These are phyloP conservation scores for Sporothrix sp. DNA, from an alignment of 2,329 filamentous ascomycete genomes.

Conservation along the genomic window DNA sequence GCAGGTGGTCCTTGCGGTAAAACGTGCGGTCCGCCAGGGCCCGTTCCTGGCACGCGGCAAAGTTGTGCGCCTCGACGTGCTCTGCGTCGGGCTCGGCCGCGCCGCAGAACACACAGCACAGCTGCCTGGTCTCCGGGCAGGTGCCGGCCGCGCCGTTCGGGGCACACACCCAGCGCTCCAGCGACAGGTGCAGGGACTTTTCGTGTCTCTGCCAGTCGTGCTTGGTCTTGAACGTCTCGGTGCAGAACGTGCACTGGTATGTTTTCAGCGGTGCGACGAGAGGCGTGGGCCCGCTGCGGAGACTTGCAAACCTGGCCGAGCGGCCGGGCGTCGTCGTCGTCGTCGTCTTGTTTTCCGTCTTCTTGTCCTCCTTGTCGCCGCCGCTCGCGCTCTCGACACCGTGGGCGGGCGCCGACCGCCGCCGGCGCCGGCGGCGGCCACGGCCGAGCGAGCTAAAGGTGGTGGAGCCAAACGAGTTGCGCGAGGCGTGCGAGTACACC, in stretches of 20 bases:
- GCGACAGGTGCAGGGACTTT: slow-evolving; percentile 54
- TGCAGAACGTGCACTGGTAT: slow-evolving; percentile 60
- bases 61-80: slow-evolving; percentile 51
- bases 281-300: slow-evolving; percentile 19
- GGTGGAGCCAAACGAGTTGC: slow-evolving; percentile 45
- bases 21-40: slow-evolving; percentile 51
- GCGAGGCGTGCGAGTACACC: slow-evolving; percentile 48
- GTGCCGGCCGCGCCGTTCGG: slow-evolving; percentile 46
- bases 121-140: slow-evolving; percentile 48
- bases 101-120: slow-evolving; percentile 51
- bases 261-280: slow-evolving; percentile 41
- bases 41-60: slow-evolving; percentile 57
- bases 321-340: too few species aligned
- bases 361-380: not conserved
- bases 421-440: slow-evolving; percentile 41
- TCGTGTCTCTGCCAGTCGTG: slow-evolving; percentile 65
- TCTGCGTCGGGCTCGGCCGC: slow-evolving; percentile 43
- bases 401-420: slow-evolving; percentile 29
- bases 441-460: slow-evolving; percentile 39
- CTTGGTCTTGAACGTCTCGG: slow-evolving; percentile 57
- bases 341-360: not conserved
- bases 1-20: slow-evolving; percentile 57
- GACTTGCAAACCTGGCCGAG: slow-evolving; percentile 21
- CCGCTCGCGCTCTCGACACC: not conserved
- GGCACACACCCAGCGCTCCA: slow-evolving; percentile 56